Evolutionary conservation across 169 alveolate genomes (phyloP).

Genomic region (Perkinsus chesapeaki): DNA sequence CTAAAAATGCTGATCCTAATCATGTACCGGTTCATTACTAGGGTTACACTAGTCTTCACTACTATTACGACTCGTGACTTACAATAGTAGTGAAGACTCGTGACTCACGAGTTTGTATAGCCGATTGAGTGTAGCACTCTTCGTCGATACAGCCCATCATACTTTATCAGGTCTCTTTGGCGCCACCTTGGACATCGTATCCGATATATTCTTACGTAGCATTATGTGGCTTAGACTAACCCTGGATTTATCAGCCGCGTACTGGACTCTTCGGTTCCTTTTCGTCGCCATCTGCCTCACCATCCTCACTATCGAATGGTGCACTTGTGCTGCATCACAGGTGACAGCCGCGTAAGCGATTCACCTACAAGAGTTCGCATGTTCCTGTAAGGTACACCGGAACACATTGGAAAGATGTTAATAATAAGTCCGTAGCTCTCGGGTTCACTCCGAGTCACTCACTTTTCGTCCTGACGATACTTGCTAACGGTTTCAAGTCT

Average conservation of each 20-base stretch:
- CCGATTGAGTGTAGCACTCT: no score
- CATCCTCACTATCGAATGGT: not conserved
- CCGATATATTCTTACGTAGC: not conserved
- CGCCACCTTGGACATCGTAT: not conserved
- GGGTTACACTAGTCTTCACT: no score
- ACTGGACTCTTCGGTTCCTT: not conserved
- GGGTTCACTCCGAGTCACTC: not conserved
- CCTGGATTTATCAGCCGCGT: not conserved
- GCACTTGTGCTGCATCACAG: not conserved
- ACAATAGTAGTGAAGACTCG: no score
- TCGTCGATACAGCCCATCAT: no score
- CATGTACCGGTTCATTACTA: no score
- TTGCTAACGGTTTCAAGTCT: not conserved
- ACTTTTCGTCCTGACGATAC: not conserved
- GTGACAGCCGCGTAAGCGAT: not conserved
- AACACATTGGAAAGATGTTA: not conserved
- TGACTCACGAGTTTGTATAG: no score
- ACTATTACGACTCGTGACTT: no score
- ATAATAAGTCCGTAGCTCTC: not conserved
- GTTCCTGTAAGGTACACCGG: not conserved
- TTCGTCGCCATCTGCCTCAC: not conserved
- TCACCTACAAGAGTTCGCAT: no score
- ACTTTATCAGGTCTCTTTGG: not conserved
- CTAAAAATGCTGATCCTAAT: no score
- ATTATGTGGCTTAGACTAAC: not conserved